A percentile compares a stretch with the other conserved stretches of the same genome.
phyloP scores from a whole-genome alignment of 2,329 filamentous ascomycete genomes.

The Curvularia sp. region DNA sequence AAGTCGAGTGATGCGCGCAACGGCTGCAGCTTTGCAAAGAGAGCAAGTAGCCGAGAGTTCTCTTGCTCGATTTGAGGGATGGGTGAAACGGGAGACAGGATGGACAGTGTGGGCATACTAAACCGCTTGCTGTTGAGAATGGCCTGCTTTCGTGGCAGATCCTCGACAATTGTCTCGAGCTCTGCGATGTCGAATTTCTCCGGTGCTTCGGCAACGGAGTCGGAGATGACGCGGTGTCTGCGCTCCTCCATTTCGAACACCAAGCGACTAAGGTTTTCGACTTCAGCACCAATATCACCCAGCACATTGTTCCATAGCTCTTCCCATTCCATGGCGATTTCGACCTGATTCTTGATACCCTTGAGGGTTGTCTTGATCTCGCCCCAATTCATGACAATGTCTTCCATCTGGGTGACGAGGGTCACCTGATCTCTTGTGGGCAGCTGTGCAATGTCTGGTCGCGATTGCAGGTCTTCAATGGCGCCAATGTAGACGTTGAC shows the following conservation, averaged over 20 bases:
- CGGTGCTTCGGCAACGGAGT: slow-evolving; percentile 68
- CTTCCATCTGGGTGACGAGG: slow-evolving; percentile 88
- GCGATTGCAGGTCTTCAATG: slow-evolving; percentile 88
- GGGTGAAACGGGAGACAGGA: slow-evolving; percentile 67
- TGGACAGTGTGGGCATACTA: slow-evolving; percentile 68
- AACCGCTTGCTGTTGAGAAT: slow-evolving; percentile 68
- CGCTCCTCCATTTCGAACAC: slow-evolving; percentile 99
- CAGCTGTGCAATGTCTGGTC: slow-evolving; percentile 76
- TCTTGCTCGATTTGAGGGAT: slow-evolving; percentile 70
- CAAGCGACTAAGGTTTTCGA: slow-evolving; percentile 77
- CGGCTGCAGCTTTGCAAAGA: slow-evolving; percentile 96
- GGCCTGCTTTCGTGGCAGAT: slow-evolving; percentile 68
- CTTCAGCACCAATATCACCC: slow-evolving; percentile 89
- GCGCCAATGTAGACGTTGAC: slow-evolving; percentile 92
- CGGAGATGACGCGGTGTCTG: slow-evolving; percentile 74
- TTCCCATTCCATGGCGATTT: slow-evolving; percentile 99
- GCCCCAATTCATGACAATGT: slow-evolving; percentile 82
- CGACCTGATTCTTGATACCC: slow-evolving; percentile 85
- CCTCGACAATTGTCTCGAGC: slow-evolving; percentile 91
- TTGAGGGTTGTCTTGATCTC: slow-evolving; percentile 80
- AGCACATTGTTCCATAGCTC: slow-evolving; percentile 94
- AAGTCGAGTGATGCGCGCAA: slow-evolving; percentile 93
- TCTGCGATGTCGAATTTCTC: slow-evolving; percentile 80
- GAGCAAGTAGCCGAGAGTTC: slow-evolving; percentile 83
- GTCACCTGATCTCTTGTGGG: slow-evolving; percentile 73